Conservation (phyloP, 768 basidiomycete genomes). For the Cystobasidium tubakii region DNA sequence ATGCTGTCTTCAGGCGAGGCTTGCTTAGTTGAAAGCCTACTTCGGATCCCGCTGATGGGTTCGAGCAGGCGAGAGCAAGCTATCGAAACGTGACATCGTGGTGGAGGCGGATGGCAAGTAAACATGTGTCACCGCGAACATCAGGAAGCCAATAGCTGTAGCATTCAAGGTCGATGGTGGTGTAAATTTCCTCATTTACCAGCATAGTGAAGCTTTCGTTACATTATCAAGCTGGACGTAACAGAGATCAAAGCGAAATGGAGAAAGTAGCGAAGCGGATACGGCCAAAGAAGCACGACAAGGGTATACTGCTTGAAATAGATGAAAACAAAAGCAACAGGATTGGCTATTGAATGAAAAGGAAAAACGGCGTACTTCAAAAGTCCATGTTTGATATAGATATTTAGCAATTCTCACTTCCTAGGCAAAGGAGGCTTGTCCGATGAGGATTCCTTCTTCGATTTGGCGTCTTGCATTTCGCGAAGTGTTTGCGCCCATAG, state of each 20-base stretch:
- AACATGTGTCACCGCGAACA: not conserved
- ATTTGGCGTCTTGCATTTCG: not conserved
- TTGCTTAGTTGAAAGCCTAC: not conserved
- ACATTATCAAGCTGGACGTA: not conserved
- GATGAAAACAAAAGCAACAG: not conserved
- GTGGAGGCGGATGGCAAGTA: not conserved
- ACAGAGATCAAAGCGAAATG: not conserved
- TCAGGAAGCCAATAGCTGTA: not conserved
- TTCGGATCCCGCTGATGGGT: not conserved
- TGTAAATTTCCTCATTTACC: too few relatives aligned
- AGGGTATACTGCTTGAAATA: not conserved
- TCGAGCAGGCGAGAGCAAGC: not conserved
- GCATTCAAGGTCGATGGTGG: too few relatives aligned
- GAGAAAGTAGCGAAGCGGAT: constrained; percentile 2
- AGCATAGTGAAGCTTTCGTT: not conserved
- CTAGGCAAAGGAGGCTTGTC: not conserved
- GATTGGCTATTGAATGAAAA: not conserved
- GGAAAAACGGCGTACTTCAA: not conserved
- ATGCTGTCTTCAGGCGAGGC: not conserved
- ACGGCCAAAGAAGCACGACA: not conserved
- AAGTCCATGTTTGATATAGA: not conserved
- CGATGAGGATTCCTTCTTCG: not conserved
- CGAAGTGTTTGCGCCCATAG: constrained; percentile 27
- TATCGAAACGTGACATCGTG: not conserved
- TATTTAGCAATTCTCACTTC: not conserved